Conservation (phyloP, 2,329 filamentous ascomycete species). For the Colletotrichum tabaci region DNA sequence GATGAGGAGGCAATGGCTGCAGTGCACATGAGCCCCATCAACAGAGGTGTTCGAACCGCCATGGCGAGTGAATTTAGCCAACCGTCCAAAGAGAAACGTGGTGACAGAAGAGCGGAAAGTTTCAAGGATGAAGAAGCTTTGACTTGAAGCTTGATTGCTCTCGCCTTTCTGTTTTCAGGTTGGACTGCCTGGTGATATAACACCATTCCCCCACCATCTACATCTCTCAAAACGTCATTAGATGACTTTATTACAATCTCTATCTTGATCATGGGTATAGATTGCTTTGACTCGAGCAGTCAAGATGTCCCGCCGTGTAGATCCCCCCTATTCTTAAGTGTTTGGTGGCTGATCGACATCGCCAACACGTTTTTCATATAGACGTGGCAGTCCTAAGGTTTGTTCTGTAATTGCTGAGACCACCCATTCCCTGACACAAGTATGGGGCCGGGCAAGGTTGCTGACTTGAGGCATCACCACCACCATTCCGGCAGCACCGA, state of each 20-base stretch:
- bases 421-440: neutral
- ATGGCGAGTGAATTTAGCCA: neutral
- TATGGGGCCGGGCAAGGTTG: slow-evolving; percentile 4
- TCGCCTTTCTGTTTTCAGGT: neutral
- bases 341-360: neutral
- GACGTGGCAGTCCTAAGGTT: neutral
- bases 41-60: neutral
- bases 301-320: neutral
- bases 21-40: neutral
- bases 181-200: neutral
- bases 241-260: neutral
- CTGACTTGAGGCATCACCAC: slow-evolving; percentile 2
- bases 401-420: neutral
- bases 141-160: neutral
- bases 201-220: neutral
- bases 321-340: neutral
- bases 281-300: slow-evolving; percentile 3
- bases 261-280: neutral
- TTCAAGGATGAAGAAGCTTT: neutral
- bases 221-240: neutral
- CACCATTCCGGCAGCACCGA: slow-evolving; percentile 4
- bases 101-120: neutral
- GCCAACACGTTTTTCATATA: neutral
- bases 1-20: neutral
- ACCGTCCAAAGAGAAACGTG: neutral